phyloP scores from a whole-genome alignment of 2,329 filamentous ascomycete genomes.

The Apiospora kogelbergensis region DNA sequence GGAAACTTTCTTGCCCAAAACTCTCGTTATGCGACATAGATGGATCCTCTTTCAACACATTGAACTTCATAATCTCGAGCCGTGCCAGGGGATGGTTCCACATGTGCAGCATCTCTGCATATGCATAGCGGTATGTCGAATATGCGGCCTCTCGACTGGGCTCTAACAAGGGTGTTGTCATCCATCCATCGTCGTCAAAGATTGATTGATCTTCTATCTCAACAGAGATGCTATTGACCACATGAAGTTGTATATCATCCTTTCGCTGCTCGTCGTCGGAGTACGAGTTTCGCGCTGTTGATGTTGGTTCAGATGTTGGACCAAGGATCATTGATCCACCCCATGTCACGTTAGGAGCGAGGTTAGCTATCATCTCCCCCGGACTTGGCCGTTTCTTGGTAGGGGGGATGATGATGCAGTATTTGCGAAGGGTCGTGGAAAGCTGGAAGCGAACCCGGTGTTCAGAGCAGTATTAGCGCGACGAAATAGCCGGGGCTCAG shows the following conservation, averaged over 20 bases:
- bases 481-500: constrained; percentile 52
- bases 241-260: constrained; percentile 46
- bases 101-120: constrained; percentile 68
- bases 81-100: constrained; percentile 63
- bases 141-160: constrained; percentile 48
- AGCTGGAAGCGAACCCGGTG: constrained; percentile 54
- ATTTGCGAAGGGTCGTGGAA: constrained; percentile 46
- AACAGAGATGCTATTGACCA: constrained; percentile 53
- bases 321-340: constrained; percentile 45
- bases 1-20: constrained; percentile 31
- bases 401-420: constrained; percentile 42
- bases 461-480: constrained; percentile 56
- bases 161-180: constrained; percentile 59
- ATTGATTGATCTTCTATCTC: constrained; percentile 61
- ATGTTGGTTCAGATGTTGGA: constrained; percentile 43
- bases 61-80: constrained; percentile 70
- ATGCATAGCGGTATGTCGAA: constrained; percentile 62
- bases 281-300: constrained; percentile 49
- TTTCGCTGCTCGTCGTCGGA: constrained; percentile 53
- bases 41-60: constrained; percentile 54
- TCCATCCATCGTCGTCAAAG: constrained; percentile 69
- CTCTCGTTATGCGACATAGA: constrained; percentile 23
- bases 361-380: constrained; percentile 57
- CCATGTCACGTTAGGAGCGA: constrained; percentile 55
- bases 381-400: constrained; percentile 58